Evolutionary conservation across 108 stramenopile species (phyloP).

Genomic region (Mediolabrus comicus): DNA sequence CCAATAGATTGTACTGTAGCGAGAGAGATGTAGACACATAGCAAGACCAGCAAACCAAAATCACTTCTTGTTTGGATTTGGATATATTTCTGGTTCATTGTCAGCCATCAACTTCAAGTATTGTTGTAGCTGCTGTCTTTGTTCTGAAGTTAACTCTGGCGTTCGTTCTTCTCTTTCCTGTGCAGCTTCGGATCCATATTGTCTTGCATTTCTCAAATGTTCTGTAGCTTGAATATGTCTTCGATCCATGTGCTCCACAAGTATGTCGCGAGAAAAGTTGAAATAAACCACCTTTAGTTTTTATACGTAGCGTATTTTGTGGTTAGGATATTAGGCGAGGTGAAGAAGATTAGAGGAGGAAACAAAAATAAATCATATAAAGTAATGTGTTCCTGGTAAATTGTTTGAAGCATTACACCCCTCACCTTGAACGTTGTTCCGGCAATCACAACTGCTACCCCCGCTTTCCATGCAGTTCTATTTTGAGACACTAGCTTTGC

Average conservation of each 20-base stretch:
- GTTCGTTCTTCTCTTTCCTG: conserved; percentile 54
- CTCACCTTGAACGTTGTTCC: conserved; percentile 61
- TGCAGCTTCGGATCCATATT: conserved; percentile 56
- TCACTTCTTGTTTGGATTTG: not conserved
- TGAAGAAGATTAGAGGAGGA: no score
- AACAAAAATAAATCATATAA: no score
- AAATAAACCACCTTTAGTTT: conserved; percentile 53
- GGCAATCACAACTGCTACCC: conserved; percentile 40
- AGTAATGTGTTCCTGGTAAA: no score
- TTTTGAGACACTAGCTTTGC: conserved; percentile 16
- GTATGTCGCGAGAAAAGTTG: conserved; percentile 53
- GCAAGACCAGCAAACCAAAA: no score
- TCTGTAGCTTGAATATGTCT: conserved; percentile 59
- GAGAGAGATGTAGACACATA: no score
- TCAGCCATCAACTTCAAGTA: conserved; percentile 65
- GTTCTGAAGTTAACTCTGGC: conserved; percentile 61
- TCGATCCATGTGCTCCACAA: conserved; percentile 56
- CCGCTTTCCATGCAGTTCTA: conserved; percentile 29
- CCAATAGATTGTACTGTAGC: no score
- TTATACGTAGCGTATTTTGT: no score
- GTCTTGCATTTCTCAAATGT: conserved; percentile 55
- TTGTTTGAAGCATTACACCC: no score
- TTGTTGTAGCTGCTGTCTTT: conserved; percentile 58
- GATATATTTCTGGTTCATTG: conserved; percentile 43
- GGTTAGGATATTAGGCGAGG: no score